A percentile compares a stretch with the other conserved stretches of the same genome.
These are phyloP conservation scores for Didymella keratinophila DNA, from an alignment of 2,329 filamentous ascomycete genomes.

Conservation along the genomic window DNA sequence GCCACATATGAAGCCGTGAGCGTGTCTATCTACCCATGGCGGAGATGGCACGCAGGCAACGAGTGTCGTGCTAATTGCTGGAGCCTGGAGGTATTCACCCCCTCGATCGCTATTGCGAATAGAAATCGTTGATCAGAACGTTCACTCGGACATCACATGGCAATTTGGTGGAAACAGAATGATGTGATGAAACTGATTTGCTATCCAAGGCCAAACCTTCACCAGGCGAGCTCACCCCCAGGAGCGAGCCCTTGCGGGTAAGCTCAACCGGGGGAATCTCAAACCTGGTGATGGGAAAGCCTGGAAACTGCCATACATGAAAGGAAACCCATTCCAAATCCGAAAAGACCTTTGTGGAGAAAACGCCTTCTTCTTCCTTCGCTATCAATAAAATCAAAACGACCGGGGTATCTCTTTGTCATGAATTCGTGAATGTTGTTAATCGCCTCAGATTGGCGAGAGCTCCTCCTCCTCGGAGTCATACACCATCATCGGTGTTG, in stretches of 20 bases:
- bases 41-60: background rate
- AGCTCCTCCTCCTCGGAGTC: slow-evolving; percentile 39
- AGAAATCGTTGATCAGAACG: background rate
- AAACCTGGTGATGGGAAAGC: slow-evolving; percentile 2
- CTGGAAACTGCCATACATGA: slow-evolving; percentile 1
- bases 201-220: slow-evolving; percentile 1
- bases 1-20: background rate
- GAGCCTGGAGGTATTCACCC: background rate
- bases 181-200: background rate
- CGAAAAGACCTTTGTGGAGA: background rate
- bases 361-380: slow-evolving; percentile 2
- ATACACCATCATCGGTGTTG: slow-evolving; percentile 26
- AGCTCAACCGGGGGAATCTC: slow-evolving; percentile 16
- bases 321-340: background rate
- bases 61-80: background rate
- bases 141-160: background rate
- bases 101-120: background rate
- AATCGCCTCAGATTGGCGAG: slow-evolving; percentile 9
- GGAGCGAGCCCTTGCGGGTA: slow-evolving; percentile 17
- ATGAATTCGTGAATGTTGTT: slow-evolving; percentile 14
- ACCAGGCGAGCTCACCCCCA: slow-evolving; percentile 11
- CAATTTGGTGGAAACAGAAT: background rate
- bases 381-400: slow-evolving; percentile 1
- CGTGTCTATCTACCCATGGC: background rate
- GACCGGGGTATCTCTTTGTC: slow-evolving; percentile 16